Conservation (phyloP, 1,284 basidiomycete genomes). For the Sporisorium reilianum region DNA sequence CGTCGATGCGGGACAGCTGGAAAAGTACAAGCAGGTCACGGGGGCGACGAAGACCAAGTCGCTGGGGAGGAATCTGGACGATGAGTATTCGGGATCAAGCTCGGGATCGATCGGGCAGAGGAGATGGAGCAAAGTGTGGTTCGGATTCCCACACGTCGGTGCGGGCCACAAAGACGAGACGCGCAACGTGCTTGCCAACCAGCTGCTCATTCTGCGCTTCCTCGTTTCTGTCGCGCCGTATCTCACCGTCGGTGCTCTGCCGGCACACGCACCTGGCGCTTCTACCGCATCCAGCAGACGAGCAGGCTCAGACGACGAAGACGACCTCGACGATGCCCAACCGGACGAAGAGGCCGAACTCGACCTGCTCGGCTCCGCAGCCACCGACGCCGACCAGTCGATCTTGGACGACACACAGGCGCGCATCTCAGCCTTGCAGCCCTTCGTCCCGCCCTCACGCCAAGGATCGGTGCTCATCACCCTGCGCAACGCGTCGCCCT, state of each 20-base stretch:
- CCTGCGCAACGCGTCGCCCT: constrained; percentile 85
- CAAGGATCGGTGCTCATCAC: constrained; percentile 82
- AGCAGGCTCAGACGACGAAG: constrained; percentile 37
- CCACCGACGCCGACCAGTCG: constrained; percentile 54
- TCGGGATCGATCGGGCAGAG: constrained; percentile 9
- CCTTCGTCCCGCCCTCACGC: constrained; percentile 66
- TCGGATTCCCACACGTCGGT: constrained; percentile 98
- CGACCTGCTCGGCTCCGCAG: neutral
- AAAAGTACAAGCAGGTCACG: constrained; percentile 73
- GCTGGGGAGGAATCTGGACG: constrained; percentile 4
- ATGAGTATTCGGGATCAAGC: constrained; percentile 1
- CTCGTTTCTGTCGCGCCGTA: constrained; percentile 79
- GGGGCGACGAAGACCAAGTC: constrained; percentile 35
- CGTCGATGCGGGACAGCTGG: constrained; percentile 84
- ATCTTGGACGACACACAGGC: constrained; percentile 37
- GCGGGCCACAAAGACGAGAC: constrained; percentile 94
- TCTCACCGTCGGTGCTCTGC: constrained; percentile 71
- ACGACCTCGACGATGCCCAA: constrained; percentile 20
- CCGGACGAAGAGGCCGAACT: constrained; percentile 19
- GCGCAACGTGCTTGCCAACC: constrained; percentile 91
- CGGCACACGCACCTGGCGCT: constrained; percentile 46
- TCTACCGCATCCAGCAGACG: constrained; percentile 59
- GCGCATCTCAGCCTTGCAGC: constrained; percentile 71
- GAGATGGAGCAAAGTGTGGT: constrained; percentile 84
- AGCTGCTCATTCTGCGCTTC: constrained; percentile 86